These are phyloP conservation scores for Boletus tylopilopsis DNA, from an alignment of 768 basidiomycete genomes.

Conservation along the genomic window DNA sequence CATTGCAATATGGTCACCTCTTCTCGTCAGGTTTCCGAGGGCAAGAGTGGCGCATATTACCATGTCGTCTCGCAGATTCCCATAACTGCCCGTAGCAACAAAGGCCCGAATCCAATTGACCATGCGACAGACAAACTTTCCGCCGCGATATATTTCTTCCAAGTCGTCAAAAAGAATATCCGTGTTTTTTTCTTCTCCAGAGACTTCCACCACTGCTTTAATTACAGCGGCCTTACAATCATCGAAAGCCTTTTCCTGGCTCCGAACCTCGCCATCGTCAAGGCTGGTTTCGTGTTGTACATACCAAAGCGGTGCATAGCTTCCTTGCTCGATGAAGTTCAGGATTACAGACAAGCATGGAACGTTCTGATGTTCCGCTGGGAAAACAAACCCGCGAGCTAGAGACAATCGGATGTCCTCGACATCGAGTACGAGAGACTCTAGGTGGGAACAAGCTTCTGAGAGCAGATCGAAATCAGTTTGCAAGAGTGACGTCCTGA, in stretches of 20 bases:
- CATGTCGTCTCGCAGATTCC: conserved; percentile 61
- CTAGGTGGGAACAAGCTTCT: conserved; percentile 70
- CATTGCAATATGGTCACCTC: conserved; percentile 45
- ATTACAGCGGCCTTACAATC: conserved; percentile 84
- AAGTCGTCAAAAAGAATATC: conserved; percentile 75
- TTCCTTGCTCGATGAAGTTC: conserved; percentile 70
- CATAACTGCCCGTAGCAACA: conserved; percentile 34
- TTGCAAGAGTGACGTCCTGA: conserved; percentile 47
- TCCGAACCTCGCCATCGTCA: conserved; percentile 45
- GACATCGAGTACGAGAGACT: conserved; percentile 74
- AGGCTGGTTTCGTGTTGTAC: conserved; percentile 32
- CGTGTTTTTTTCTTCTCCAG: conserved; percentile 76
- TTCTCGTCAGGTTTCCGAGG: conserved; percentile 75
- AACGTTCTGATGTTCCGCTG: conserved; percentile 51
- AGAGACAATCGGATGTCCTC: conserved; percentile 72
- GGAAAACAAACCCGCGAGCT: conserved; percentile 59
- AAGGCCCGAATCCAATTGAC: conserved; percentile 70
- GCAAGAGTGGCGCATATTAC: conserved; percentile 79
- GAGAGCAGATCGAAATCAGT: conserved; percentile 72
- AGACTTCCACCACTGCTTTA: conserved; percentile 81
- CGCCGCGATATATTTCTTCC: conserved; percentile 55
- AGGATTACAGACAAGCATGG: conserved; percentile 62
- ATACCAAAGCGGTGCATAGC: conserved; percentile 65
- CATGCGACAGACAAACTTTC: conserved; percentile 69
- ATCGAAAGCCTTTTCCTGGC: conserved; percentile 69